A percentile compares a stretch with the other conserved stretches of the same genome.
Evolutionary conservation across 2,329 filamentous ascomycete species (phyloP).

Genomic region (Botryotinia globosa): DNA sequence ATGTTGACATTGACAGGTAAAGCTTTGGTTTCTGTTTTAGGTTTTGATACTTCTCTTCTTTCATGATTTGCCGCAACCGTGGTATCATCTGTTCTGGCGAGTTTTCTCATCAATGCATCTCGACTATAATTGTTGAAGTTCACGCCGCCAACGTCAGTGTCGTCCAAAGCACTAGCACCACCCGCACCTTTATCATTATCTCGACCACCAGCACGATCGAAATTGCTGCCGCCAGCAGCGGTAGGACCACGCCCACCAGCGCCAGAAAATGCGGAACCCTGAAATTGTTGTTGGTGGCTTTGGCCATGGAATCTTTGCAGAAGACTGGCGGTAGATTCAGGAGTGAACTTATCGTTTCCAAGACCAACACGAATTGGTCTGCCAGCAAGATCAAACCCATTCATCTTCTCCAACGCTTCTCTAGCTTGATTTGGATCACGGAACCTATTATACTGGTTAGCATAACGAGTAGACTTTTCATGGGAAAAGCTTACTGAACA

Average conservation of each 20-base stretch:
- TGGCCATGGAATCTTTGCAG: conserved; percentile 88
- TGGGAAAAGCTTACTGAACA: conserved; percentile 73
- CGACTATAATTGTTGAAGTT: conserved; percentile 99
- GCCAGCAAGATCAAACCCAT: conserved; percentile 95
- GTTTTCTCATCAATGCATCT: conserved; percentile 97
- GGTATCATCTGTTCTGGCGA: conserved; percentile 89
- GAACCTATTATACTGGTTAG: conserved; percentile 61
- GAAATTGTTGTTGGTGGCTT: conserved; percentile 67
- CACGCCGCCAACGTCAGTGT: conserved; percentile 95
- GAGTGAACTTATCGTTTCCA: conserved; percentile 99
- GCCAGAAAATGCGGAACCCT: conserved; percentile 89
- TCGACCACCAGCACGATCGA: conserved; percentile 85
- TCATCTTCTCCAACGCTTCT: conserved; percentile 97
- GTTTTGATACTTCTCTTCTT: conserved; percentile 70
- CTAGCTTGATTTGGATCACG: conserved; percentile 86
- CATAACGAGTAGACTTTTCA: neutral
- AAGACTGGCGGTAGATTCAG: conserved; percentile 90
- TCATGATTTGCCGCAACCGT: conserved; percentile 55
- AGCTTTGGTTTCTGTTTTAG: conserved; percentile 75
- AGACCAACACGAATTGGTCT: conserved; percentile 97
- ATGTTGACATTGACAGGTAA: conserved; percentile 84
- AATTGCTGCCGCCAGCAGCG: conserved; percentile 70
- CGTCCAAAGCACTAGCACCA: conserved; percentile 91
- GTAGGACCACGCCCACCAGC: conserved; percentile 83
- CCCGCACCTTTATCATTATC: conserved; percentile 85